Evolutionary conservation across 768 basidiomycete genomes (phyloP), one percentile per base, ranked within the genome.

Genomic region (Lactifluus subvellereus): DNA sequence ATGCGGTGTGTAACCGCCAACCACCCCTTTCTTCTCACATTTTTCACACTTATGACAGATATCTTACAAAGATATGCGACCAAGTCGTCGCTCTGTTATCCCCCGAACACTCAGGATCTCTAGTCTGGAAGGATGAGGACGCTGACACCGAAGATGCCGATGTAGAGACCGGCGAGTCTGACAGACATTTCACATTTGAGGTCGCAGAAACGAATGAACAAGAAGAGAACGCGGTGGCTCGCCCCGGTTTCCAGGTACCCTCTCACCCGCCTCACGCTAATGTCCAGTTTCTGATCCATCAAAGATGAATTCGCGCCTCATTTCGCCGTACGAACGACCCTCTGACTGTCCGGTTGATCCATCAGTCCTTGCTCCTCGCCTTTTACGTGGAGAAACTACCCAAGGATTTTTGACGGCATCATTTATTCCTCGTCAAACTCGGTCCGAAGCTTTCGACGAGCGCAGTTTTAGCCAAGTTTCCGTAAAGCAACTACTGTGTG

Each of bases 171-270:
- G 76, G 78, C 8, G 75, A 76, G 14, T 72, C 69, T 2, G 81
- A 82, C 37, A 74, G 83, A 13, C 71, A 84, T 57, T 82, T 80
- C 66, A 77, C 77, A 0, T 85, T 82, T 57, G 78, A 80, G 59
- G 84, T 85, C 1, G 71, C 76, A 0, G 81, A 84, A 69, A 82
- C 78, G 7, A 77, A 76, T 27, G 81, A 84, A 54, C 80, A 84
- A 64, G 82, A 82, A 59, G 84, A 84, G 65, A 73, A 74, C 6
- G 81, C 83, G 3, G 68, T 71, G 1, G 69, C 72, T 6, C 73
- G 75, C 8, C 71, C 74, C 2, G 83, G 83, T 0, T 84, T 84
- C 67, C 72, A 70, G 66, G 84, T 83, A 68, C 13, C 13, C 18
- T 9, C 27, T n/a, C 14, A 1, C 33, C 6, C 3, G 1, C 4